phyloP scores from a whole-genome alignment of 2,329 filamentous ascomycete species.

The Parasarocladium wereldwijsianum region DNA sequence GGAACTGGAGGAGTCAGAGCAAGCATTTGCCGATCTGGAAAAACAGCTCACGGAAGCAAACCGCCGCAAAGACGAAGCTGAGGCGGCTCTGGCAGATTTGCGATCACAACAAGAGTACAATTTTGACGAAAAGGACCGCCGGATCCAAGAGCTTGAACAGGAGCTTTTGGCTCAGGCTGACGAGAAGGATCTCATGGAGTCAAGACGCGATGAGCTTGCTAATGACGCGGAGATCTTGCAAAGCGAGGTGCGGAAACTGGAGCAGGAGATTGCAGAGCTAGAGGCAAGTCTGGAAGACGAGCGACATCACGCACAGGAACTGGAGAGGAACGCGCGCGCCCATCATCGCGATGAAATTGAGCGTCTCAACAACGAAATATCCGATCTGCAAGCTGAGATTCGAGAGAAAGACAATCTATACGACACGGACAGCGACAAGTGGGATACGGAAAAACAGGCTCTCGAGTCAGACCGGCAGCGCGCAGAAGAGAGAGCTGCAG shows the following conservation, averaged over 20 bases:
- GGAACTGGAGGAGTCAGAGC: constrained; percentile 41
- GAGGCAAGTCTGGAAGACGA: constrained; percentile 36
- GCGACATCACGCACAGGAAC: constrained; percentile 40
- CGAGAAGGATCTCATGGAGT: constrained; percentile 57
- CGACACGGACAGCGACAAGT: constrained; percentile 57
- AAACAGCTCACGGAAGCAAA: constrained; percentile 32
- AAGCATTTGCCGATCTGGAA: constrained; percentile 35
- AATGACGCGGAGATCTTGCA: constrained; percentile 54
- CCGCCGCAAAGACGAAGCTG: constrained; percentile 29
- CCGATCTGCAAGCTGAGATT: constrained; percentile 46
- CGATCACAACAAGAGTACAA: constrained; percentile 13
- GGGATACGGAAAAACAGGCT: constrained; percentile 51
- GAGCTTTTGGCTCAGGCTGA: constrained; percentile 44
- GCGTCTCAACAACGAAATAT: constrained; percentile 42
- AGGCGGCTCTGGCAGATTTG: constrained; percentile 27
- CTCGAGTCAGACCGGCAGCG: constrained; percentile 51
- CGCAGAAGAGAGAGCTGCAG: constrained; percentile 51
- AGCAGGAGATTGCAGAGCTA: constrained; percentile 30
- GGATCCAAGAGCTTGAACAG: constrained; percentile 39
- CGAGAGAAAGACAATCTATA: constrained; percentile 57
- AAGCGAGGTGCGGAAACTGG: constrained; percentile 39
- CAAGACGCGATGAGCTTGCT: constrained; percentile 51
- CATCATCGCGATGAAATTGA: constrained; percentile 31
- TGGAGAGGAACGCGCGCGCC: constrained; percentile 41
- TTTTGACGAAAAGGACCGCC: constrained; percentile 23